Evolutionary conservation across 495 filamentous ascomycete species (phyloP), one percentile per base, ranked within the genome.

Genomic region (Halenospora varia): DNA sequence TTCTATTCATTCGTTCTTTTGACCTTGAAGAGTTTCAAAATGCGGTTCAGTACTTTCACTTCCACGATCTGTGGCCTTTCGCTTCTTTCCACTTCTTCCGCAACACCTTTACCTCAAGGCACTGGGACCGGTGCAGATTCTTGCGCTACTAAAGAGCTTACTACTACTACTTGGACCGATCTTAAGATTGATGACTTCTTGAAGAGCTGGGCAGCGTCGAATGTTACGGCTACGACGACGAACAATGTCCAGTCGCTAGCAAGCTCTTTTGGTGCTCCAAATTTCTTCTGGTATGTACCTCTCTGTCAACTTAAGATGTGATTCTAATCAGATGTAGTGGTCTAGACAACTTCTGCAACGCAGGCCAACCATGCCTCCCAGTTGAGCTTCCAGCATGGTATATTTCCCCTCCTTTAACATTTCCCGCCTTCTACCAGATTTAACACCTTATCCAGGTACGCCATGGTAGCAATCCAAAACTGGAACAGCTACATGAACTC

Each of bases 401-500:
- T 9, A n/a, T n/a, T n/a, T n/a, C n/a, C n/a, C n/a, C n/a, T n/a
- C n/a, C 13, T 35, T 6, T 35, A 35, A 35, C 13, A 35, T 35
- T 6, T 35, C 29, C 4, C 6, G 4, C 13, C 29, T 6, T 35
- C 29, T 35, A 35, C 29, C 29, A 35, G 13, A 35, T 35, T 13
- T 4, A 4, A 6, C 6, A 35, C 29, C 4, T 35, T 35, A 35
- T 35, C 17, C 20, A 49, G 47, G 47, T 49, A 49, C 22, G 47
- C 22, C 9, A 20, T 49, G 47, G 47, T 49, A 13, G 13, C 47
- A 20, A 25, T 49, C 22, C 47, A 49, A 35, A 35, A 35, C 29
- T 35, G 49, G 49, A 52, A 52, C 22, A 52, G 49, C 19, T 52
- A 52, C 18, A 52, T 52, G 49, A 52, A 52, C 19, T 15, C 49